A percentile compares a stretch with the other conserved stretches of the same genome.
These are phyloP conservation scores for Yamadazyma atlantica DNA, from an alignment of 1,139 yeast species.

Conservation along the genomic window DNA sequence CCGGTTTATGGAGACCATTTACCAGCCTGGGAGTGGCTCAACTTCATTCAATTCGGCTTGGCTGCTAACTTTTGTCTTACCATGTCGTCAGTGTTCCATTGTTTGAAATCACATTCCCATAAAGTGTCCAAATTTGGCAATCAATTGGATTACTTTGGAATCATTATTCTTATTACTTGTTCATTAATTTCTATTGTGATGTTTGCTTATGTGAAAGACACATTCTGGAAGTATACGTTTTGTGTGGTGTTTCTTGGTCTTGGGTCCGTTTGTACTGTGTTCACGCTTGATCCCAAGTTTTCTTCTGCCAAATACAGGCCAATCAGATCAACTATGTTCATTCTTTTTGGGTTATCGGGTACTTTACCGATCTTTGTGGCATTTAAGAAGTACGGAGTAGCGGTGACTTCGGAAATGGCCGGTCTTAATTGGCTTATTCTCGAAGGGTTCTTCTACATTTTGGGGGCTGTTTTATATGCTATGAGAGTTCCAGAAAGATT, in stretches of 20 bases:
- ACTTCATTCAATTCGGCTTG: slow-evolving; percentile 38
- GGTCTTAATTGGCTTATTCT: slow-evolving; percentile 60
- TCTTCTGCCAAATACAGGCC: slow-evolving; percentile 72
- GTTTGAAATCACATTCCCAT: slow-evolving; percentile 73
- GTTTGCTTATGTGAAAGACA: slow-evolving; percentile 62
- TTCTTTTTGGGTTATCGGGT: slow-evolving; percentile 79
- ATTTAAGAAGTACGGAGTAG: slow-evolving; percentile 28
- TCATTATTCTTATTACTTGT: slow-evolving; percentile 70
- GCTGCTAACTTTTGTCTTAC: slow-evolving; percentile 58
- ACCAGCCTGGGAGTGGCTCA: slow-evolving; percentile 42
- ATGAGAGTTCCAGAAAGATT: slow-evolving; percentile 73
- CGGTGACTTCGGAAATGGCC: slow-evolving; percentile 49
- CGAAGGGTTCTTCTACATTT: slow-evolving; percentile 74
- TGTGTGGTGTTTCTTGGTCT: slow-evolving; percentile 49
- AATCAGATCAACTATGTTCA: slow-evolving; percentile 74
- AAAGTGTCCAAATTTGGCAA: slow-evolving; percentile 65
- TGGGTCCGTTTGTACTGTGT: slow-evolving; percentile 61
- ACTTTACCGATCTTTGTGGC: slow-evolving; percentile 66
- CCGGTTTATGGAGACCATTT: slow-evolving; percentile 39
- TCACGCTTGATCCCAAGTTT: slow-evolving; percentile 67
- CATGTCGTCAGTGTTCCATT: slow-evolving; percentile 76
- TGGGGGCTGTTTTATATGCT: slow-evolving; percentile 81
- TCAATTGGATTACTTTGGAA: slow-evolving; percentile 84
- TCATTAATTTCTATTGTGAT: slow-evolving; percentile 71
- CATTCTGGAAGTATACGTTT: slow-evolving; percentile 41